Conservation (phyloP, 1,284 basidiomycete genomes). For the Cutaneotrichosporon dermatis region DNA sequence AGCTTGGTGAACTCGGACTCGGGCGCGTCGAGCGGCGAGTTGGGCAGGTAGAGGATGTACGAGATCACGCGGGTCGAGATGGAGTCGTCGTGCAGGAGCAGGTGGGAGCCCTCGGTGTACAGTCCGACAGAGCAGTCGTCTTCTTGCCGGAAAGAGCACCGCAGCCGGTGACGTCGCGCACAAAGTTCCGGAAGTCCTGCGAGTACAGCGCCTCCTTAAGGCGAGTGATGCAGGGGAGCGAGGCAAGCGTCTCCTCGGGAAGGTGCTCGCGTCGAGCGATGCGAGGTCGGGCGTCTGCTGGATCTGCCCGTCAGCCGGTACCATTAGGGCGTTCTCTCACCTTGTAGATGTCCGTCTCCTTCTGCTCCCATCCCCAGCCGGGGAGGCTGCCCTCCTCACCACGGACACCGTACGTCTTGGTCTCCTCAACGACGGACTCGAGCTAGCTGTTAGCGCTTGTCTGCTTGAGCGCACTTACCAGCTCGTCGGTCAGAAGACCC, state of each 20-base stretch:
- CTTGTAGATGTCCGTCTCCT: constrained; percentile 99
- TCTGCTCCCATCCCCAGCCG: constrained; percentile 75
- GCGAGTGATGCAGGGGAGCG: constrained; percentile 70
- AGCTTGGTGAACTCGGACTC: constrained; percentile 25
- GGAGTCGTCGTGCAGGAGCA: constrained; percentile 96
- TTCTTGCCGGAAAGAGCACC: constrained; percentile 84
- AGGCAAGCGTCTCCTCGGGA: constrained; percentile 55
- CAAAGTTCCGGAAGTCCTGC: constrained; percentile 71
- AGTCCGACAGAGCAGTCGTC: constrained; percentile 95
- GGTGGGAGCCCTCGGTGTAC: constrained; percentile 81
- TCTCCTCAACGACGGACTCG: constrained; percentile 62
- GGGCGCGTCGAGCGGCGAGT: constrained; percentile 61
- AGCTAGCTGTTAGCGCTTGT: constrained; percentile 47
- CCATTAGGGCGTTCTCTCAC: constrained; percentile 47
- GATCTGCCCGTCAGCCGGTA: constrained; percentile 56
- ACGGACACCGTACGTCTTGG: constrained; percentile 42
- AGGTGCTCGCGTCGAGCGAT: constrained; percentile 73
- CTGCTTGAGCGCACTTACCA: constrained; percentile 54
- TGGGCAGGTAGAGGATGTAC: constrained; percentile 95
- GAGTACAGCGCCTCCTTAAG: constrained; percentile 94
- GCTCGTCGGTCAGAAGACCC: constrained; percentile 76
- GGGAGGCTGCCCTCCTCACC: constrained; percentile 46
- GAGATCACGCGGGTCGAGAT: constrained; percentile 92
- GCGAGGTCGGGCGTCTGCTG: constrained; percentile 97
- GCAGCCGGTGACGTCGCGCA: constrained; percentile 86